Conservation (phyloP, 2,329 filamentous ascomycete genomes). For the Epichloe sp. region DNA sequence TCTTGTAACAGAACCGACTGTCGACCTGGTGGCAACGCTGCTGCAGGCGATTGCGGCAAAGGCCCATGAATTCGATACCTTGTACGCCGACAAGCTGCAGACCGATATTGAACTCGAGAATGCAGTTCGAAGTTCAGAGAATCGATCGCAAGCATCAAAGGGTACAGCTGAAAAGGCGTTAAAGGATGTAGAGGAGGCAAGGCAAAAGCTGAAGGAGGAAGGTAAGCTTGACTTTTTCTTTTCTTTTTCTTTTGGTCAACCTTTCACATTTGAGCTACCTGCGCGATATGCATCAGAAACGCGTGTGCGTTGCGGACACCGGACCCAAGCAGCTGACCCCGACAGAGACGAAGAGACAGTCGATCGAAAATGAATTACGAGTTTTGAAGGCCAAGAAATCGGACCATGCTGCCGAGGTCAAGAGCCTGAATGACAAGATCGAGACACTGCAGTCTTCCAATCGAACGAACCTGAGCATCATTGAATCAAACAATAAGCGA, state of each 20-base stretch:
- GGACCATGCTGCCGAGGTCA: slow-evolving; percentile 61
- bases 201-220: slow-evolving; percentile 69
- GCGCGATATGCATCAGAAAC: neutral
- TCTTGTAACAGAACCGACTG: slow-evolving; percentile 55
- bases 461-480: slow-evolving; percentile 74
- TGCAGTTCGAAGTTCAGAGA: slow-evolving; percentile 70
- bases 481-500: slow-evolving; percentile 79
- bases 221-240: slow-evolving; percentile 38
- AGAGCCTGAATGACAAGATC: slow-evolving; percentile 70
- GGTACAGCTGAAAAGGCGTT: slow-evolving; percentile 69
- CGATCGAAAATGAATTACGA: slow-evolving; percentile 72
- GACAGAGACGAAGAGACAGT: slow-evolving; percentile 61
- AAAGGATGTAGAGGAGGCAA: slow-evolving; percentile 69
- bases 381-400: slow-evolving; percentile 61
- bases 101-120: slow-evolving; percentile 89
- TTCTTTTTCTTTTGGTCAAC: slow-evolving; percentile 9
- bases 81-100: slow-evolving; percentile 79
- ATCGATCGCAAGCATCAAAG: slow-evolving; percentile 71
- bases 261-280: neutral
- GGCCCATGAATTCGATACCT: slow-evolving; percentile 67
- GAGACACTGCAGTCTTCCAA: slow-evolving; percentile 81
- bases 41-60: slow-evolving; percentile 64
- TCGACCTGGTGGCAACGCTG: slow-evolving; percentile 63
- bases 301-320: neutral
- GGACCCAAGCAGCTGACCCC: neutral